These are phyloP conservation scores for Naganishia onofrii DNA, from an alignment of 768 basidiomycete species.

Conservation along the genomic window DNA sequence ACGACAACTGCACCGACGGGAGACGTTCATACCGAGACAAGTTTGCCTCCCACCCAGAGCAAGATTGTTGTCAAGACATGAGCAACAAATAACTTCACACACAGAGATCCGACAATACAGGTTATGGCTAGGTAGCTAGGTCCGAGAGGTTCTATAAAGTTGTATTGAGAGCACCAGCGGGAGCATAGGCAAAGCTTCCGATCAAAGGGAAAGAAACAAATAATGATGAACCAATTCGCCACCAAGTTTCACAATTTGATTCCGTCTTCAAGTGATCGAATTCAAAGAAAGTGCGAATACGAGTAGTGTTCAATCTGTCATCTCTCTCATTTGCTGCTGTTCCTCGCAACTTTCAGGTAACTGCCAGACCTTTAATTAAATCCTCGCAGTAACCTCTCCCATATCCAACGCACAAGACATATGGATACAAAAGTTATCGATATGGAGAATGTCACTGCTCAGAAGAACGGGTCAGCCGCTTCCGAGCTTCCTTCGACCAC, in stretches of 20 bases:
- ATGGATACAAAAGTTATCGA: background rate
- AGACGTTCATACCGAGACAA: background rate
- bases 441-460: background rate
- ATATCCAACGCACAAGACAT: background rate
- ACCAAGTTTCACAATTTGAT: too few relatives aligned
- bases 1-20: background rate
- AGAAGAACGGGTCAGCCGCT: background rate
- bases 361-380: too few relatives aligned
- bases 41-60: background rate
- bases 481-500: background rate
- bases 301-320: too few relatives aligned
- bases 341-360: too few relatives aligned
- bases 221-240: too few relatives aligned
- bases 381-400: too few relatives aligned
- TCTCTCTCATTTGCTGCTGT: too few relatives aligned
- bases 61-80: constrained; percentile 1
- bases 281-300: too few relatives aligned
- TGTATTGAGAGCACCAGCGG: background rate
- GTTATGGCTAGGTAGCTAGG: background rate
- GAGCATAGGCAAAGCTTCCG: too few relatives aligned
- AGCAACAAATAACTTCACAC: background rate
- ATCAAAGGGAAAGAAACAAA: too few relatives aligned
- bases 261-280: too few relatives aligned
- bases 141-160: background rate
- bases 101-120: background rate